phyloP scores from a whole-genome alignment of 495 filamentous ascomycete genomes.

The Aspergillus haitiensis region DNA sequence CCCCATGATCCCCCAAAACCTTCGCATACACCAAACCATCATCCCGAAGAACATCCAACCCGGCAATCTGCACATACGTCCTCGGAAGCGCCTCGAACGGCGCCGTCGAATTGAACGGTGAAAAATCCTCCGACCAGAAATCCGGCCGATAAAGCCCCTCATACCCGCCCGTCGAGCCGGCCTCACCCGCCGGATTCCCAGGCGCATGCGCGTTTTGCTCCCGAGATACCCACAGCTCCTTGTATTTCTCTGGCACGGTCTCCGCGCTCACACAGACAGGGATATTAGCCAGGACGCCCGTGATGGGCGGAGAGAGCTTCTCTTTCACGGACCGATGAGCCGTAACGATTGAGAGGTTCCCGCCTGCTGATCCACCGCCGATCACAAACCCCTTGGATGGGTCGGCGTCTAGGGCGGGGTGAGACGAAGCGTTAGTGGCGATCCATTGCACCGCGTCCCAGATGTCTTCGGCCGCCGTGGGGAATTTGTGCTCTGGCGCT shows the following conservation, averaged over 20 bases:
- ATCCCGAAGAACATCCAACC: conserved; percentile 41
- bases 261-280: conserved; percentile 27
- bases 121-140: conserved; percentile 15
- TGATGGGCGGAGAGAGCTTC: conserved; percentile 43
- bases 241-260: conserved; percentile 31
- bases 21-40: conserved; percentile 42
- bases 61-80: conserved; percentile 43
- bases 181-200: conserved; percentile 10
- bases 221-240: conserved; percentile 33
- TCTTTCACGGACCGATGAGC: conserved; percentile 44
- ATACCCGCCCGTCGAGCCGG: conserved; percentile 2
- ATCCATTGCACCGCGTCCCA: conserved; percentile 55
- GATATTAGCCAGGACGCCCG: conserved; percentile 45
- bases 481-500: conserved; percentile 51
- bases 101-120: conserved; percentile 15
- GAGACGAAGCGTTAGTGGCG: conserved; percentile 34
- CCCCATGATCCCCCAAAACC: conserved; percentile 33
- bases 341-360: conserved; percentile 44
- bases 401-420: conserved; percentile 14
- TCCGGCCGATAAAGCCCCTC: conserved; percentile 14
- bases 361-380: conserved; percentile 52
- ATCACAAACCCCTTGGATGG: conserved; percentile 47
- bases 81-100: conserved; percentile 30
- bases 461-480: conserved; percentile 45
- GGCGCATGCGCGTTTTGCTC: conserved; percentile 41